Base-by-base conservation (phyloP, 2,329 filamentous ascomycete genomes). In the Pyrenochaeta sp. region DNA sequence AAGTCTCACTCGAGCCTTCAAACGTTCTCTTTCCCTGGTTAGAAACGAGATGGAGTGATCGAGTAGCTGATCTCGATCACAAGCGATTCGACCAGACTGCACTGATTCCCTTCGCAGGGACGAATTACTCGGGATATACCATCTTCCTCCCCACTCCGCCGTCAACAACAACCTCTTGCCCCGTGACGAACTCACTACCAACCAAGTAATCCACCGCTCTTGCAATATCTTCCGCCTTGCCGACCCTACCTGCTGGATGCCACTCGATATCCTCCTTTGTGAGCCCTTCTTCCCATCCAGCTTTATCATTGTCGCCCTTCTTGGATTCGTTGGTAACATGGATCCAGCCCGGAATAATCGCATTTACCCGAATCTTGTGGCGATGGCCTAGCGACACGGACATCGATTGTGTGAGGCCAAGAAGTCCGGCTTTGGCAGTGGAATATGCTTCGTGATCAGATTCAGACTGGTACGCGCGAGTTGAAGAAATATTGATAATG, bases 281-380 rank as follows among this genome's bases (percentile, higher is more conserved):
- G 61, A 84, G 62, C 0, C 79, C 81, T 3, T 82, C 79, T 56
- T 83, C 81, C 83, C 82, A 85, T 34, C 60, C 59, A 47, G 50
- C 58, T 0, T 76, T 76, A 40, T 74, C 68, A 62, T 79, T 77
- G 63, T 84, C 80, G 2, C 72, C 80, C 39, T 67, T 66, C 59
- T 74, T 73, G 42, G 72, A 77, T 68, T 82, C 79, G 45, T 83
- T 74, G 46, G 66, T 72, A 7, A 84, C 83, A 62, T 84, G 77
- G 46, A 85, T 83, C 83, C 83, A 85, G 0, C 83, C 83, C 0
- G 82, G 83, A 34, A 84, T 65, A 15, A 85, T 80, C 0, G 81
- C 78, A 59, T 84, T 85, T 27, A 83, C 80, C 4, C 81, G 73
- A 27, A 85, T 78, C 10, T 78, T 76, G 44, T 79, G 76, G 3